These are phyloP conservation scores for Candida jianshihensis DNA, from an alignment of 805 yeast species.

Conservation along the genomic window DNA sequence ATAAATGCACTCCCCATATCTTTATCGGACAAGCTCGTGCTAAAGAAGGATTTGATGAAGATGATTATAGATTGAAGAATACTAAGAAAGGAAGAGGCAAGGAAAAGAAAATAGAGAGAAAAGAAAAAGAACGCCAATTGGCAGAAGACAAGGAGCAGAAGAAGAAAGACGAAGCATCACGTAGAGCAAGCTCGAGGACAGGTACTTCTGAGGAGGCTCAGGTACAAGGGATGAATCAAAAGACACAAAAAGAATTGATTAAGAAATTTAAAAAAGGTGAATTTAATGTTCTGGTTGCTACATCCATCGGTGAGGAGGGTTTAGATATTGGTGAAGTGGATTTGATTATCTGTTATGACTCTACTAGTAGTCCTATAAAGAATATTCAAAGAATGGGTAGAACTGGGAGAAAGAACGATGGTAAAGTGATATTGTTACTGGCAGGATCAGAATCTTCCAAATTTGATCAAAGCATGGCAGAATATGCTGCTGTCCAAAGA, in stretches of 20 bases:
- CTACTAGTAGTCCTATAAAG: conserved; percentile 89
- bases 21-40: conserved; percentile 90
- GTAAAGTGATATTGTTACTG: conserved; percentile 68
- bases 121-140: conserved; percentile 24
- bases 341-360: conserved; percentile 84
- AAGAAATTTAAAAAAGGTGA: conserved; percentile 64
- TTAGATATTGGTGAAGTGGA: conserved; percentile 98
- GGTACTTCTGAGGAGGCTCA: conserved; percentile 74
- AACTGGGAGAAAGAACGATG: conserved; percentile 93
- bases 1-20: conserved; percentile 59
- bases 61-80: conserved; percentile 35
- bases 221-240: conserved; percentile 83
- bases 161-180: conserved; percentile 26
- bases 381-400: conserved; percentile 96
- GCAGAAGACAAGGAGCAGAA: conserved; percentile 26
- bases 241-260: conserved; percentile 74
- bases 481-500: conserved; percentile 71
- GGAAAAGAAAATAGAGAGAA: conserved; percentile 25
- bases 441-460: conserved; percentile 73
- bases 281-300: conserved; percentile 82
- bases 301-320: conserved; percentile 98
- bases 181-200: conserved; percentile 34
- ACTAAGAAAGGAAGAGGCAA: conserved; percentile 38
- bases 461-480: conserved; percentile 78
- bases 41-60: conserved; percentile 61